Percentiles rank a stretch among this genome's conserved stretches.
phyloP scores from a whole-genome alignment of 495 filamentous ascomycete genomes.

The Symbiotaphrina buchneri region DNA sequence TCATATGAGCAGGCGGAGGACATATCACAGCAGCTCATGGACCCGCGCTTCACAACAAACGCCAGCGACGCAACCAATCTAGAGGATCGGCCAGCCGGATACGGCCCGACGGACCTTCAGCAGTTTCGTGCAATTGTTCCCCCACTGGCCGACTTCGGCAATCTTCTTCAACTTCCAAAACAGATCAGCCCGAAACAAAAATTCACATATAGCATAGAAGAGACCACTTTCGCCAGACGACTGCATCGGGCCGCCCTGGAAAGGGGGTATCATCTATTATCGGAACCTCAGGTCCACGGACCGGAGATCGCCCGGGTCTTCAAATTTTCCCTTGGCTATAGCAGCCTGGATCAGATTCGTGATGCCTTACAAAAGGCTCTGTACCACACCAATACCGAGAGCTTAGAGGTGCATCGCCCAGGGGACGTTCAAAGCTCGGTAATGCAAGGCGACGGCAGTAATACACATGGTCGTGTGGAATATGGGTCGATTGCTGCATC shows the following conservation, averaged over 20 bases:
- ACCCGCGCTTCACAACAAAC: background rate
- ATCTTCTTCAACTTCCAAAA: background rate
- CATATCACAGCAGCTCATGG: too few relatives aligned
- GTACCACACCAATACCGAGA: slow-evolving; percentile 16
- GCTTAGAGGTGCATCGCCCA: too few relatives aligned
- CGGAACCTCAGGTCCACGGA: slow-evolving; percentile 22
- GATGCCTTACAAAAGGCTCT: slow-evolving; percentile 21
- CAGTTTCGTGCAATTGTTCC: slow-evolving; percentile 2
- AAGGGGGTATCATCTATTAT: slow-evolving; percentile 33
- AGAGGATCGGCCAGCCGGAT: slow-evolving; percentile 1
- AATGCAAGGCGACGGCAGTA: too few relatives aligned
- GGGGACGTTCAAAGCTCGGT: too few relatives aligned
- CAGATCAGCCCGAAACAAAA: background rate
- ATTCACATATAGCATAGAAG: slow-evolving; percentile 29
- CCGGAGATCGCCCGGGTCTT: slow-evolving; percentile 33
- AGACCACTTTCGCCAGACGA: slow-evolving; percentile 45
- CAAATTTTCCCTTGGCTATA: slow-evolving; percentile 36
- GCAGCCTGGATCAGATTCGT: slow-evolving; percentile 23
- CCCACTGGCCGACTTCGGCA: background rate
- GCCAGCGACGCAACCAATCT: slow-evolving; percentile 1
- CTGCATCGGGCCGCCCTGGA: slow-evolving; percentile 47
- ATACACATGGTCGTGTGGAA: too few relatives aligned
- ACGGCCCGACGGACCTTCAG: background rate
- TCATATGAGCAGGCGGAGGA: background rate
- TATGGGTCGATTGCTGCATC: too few relatives aligned